Evolutionary conservation across 768 basidiomycete species (phyloP).

Genomic region (Postia placenta): DNA sequence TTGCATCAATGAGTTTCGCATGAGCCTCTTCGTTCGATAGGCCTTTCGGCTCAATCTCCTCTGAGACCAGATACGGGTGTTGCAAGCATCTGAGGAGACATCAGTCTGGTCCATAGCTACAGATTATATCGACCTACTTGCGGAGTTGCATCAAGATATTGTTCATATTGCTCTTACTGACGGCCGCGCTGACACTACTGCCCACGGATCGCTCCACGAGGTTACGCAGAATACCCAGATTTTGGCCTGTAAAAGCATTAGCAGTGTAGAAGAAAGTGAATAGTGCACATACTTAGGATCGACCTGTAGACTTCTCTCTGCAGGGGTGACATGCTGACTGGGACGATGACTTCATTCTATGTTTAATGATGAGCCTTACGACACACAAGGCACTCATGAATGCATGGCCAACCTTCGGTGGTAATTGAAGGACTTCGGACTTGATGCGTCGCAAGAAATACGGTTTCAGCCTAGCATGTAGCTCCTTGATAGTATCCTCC

Average conservation of each 20-base stretch:
- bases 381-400: no score
- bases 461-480: conserved; percentile 75
- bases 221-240: conserved; percentile 57
- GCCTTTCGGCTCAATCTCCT: conserved; percentile 70
- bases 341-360: conserved; percentile 91
- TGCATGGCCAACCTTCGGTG: conserved; percentile 74
- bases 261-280: conserved; percentile 3
- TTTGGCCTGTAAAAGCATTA: conserved; percentile 49
- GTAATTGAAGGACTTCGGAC: conserved; percentile 87
- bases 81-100: conserved; percentile 62
- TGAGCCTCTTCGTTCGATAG: conserved; percentile 58
- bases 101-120: neutral
- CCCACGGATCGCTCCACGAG: conserved; percentile 40
- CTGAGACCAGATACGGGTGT: conserved; percentile 83
- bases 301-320: conserved; percentile 88
- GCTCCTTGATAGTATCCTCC: conserved; percentile 72
- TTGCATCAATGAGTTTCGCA: conserved; percentile 74
- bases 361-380: neutral
- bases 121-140: conserved; percentile 46
- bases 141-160: conserved; percentile 86
- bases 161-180: conserved; percentile 54
- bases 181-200: conserved; percentile 24
- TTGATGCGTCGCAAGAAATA: conserved; percentile 95
- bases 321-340: conserved; percentile 78
- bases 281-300: conserved; percentile 55